Evolutionary conservation across 441 rosid species (phyloP).

Genomic region (Pelargonium fulgidum): DNA sequence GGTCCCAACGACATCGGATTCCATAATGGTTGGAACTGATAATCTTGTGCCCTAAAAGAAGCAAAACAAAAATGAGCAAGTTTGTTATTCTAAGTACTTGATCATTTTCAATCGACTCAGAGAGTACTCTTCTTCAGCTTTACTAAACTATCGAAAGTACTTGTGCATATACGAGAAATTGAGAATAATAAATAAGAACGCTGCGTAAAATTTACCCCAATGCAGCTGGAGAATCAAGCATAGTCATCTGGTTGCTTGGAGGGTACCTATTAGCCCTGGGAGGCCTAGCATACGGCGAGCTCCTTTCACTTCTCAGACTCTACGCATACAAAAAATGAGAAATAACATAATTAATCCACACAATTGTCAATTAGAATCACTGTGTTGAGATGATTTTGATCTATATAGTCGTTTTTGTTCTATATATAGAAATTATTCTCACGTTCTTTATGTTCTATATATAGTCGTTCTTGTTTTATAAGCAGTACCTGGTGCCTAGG

Average conservation of each 20-base stretch:
- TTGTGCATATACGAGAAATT: too few relatives aligned
- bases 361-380: too few relatives aligned
- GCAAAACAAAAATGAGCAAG: neutral
- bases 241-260: neutral
- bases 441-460: too few relatives aligned
- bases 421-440: too few relatives aligned
- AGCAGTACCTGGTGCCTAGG: neutral
- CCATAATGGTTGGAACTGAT: neutral
- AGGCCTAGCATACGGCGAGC: neutral
- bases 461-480: too few relatives aligned
- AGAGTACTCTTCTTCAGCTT: too few relatives aligned
- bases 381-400: too few relatives aligned
- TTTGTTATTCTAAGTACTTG: neutral
- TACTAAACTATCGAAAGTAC: too few relatives aligned
- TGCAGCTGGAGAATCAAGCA: neutral
- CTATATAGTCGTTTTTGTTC: too few relatives aligned
- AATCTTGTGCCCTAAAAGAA: conserved; percentile 12
- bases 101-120: too few relatives aligned
- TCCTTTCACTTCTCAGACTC: neutral
- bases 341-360: neutral
- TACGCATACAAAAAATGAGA: neutral
- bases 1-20: neutral
- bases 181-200: neutral
- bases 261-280: conserved; percentile 4
- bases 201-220: neutral